A percentile compares a stretch with the other conserved stretches of the same genome.
Conservation (phyloP, 2,329 filamentous ascomycete genomes). For the Diplodia scrobiculata region DNA sequence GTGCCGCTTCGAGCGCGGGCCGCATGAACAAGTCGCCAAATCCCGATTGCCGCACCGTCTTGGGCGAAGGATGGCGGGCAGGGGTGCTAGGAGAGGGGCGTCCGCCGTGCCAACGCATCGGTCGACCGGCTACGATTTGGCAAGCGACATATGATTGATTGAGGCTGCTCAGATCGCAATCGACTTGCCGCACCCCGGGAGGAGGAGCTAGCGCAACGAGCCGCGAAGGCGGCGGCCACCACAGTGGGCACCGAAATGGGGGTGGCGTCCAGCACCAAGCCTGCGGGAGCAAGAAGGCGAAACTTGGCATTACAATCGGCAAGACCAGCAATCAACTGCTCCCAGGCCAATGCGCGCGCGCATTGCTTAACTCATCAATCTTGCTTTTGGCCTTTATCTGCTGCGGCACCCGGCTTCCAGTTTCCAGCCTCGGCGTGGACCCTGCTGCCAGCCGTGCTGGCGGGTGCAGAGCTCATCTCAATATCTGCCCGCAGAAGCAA, state of each 20-base stretch:
- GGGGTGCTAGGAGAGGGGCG: slow-evolving; percentile 3
- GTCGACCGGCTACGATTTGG: slow-evolving; percentile 32
- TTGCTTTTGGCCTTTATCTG: slow-evolving; percentile 13
- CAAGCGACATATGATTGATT: slow-evolving; percentile 9
- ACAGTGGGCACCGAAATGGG: slow-evolving; percentile 17
- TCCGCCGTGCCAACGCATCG: slow-evolving; percentile 43
- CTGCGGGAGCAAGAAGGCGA: neutral
- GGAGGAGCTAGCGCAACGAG: slow-evolving; percentile 13
- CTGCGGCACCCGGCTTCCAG: slow-evolving; percentile 12
- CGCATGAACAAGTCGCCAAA: slow-evolving; percentile 20
- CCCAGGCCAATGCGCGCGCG: slow-evolving; percentile 2
- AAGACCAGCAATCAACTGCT: neutral
- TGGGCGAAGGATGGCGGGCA: slow-evolving; percentile 22
- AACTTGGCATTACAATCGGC: slow-evolving; percentile 12
- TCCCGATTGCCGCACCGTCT: slow-evolving; percentile 16
- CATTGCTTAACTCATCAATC: slow-evolving; percentile 5
- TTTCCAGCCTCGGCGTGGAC: slow-evolving; percentile 23
- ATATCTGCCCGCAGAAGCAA: slow-evolving; percentile 15
- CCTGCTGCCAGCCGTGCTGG: slow-evolving; percentile 24
- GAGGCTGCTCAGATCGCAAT: slow-evolving; percentile 15
- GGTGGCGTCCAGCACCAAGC: slow-evolving; percentile 1
- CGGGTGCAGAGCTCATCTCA: slow-evolving; percentile 13
- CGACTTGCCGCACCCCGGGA: neutral
- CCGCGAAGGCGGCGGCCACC: slow-evolving; percentile 11
- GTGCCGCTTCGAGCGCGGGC: slow-evolving; percentile 11